These are phyloP conservation scores for Xerocomellus amylosporus DNA, from an alignment of 768 basidiomycete genomes.

Conservation along the genomic window DNA sequence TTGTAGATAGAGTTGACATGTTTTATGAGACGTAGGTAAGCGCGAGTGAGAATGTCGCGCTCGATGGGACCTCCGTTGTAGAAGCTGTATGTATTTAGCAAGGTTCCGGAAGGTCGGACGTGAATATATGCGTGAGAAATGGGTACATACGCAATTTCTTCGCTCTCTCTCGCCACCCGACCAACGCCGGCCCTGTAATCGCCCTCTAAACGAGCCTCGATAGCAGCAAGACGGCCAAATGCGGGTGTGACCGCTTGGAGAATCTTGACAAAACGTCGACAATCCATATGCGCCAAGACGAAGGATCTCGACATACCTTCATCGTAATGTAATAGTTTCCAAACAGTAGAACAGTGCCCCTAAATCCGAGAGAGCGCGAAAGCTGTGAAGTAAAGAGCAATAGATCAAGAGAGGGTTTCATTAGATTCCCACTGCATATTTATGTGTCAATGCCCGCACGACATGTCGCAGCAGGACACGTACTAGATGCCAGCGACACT, in stretches of 20 bases:
- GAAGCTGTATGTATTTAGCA: no score
- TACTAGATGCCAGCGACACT: constrained; percentile 85
- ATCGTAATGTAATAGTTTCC: constrained; percentile 86
- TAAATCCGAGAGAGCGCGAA: constrained; percentile 77
- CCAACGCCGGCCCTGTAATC: constrained; percentile 89
- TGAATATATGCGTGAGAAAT: background rate
- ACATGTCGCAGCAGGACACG: constrained; percentile 30
- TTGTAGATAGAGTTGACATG: constrained; percentile 94
- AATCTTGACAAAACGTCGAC: constrained; percentile 37
- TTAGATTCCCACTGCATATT: constrained; percentile 72
- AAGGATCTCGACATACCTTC: constrained; percentile 22
- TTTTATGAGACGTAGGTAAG: constrained; percentile 77
- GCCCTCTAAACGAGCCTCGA: constrained; percentile 85
- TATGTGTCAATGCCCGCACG: background rate
- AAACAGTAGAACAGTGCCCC: constrained; percentile 80
- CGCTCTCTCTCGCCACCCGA: constrained; percentile 81
- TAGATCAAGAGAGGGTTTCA: constrained; percentile 90
- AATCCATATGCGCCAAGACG: background rate
- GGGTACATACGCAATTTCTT: constrained; percentile 80
- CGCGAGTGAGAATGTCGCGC: constrained; percentile 71
- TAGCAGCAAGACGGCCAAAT: constrained; percentile 85
- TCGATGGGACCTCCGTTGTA: constrained; percentile 88
- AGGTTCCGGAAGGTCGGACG: background rate
- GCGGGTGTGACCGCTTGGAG: constrained; percentile 85
- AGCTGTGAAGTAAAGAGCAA: constrained; percentile 91